These are phyloP conservation scores for Chaetomiaceae sp. DNA, from an alignment of 2,329 filamentous ascomycete genomes.

Conservation along the genomic window DNA sequence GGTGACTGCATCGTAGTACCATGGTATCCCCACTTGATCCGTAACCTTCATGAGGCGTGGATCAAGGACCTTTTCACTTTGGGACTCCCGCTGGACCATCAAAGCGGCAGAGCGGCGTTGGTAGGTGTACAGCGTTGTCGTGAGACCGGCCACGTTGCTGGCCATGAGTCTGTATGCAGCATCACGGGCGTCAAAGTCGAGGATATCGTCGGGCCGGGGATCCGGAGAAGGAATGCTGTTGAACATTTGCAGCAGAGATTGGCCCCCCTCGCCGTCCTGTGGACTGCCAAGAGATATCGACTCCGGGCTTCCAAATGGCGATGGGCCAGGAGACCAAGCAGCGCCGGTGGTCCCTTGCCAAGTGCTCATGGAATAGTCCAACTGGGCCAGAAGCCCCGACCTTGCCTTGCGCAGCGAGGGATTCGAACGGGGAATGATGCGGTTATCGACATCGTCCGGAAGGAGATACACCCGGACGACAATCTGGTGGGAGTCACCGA, in stretches of 20 bases:
- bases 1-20: conserved; percentile 66
- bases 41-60: conserved; percentile 60
- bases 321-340: conserved; percentile 1
- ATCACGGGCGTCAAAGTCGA: conserved; percentile 45
- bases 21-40: conserved; percentile 58
- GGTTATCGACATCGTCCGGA: conserved; percentile 59
- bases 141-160: conserved; percentile 52
- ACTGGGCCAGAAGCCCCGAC: conserved; percentile 41
- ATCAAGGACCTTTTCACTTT: conserved; percentile 62
- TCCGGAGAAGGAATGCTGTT: conserved; percentile 66
- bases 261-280: conserved; percentile 32
- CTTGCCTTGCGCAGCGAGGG: conserved; percentile 42
- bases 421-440: conserved; percentile 46
- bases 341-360: conserved; percentile 48
- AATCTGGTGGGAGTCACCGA: conserved; percentile 21
- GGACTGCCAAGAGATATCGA: conserved; percentile 36
- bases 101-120: conserved; percentile 73
- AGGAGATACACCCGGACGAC: conserved; percentile 56
- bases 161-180: conserved; percentile 53
- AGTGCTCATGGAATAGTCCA: conserved; percentile 51
- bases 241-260: conserved; percentile 65
- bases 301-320: too few species aligned
- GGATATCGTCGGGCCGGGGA: conserved; percentile 47
- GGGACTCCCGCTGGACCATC: conserved; percentile 78
- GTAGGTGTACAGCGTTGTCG: conserved; percentile 66